Percentiles rank a stretch among this genome's conserved stretches.
These are phyloP conservation scores for Microascus cirrosus DNA, from an alignment of 2,329 filamentous ascomycete genomes.

Conservation along the genomic window DNA sequence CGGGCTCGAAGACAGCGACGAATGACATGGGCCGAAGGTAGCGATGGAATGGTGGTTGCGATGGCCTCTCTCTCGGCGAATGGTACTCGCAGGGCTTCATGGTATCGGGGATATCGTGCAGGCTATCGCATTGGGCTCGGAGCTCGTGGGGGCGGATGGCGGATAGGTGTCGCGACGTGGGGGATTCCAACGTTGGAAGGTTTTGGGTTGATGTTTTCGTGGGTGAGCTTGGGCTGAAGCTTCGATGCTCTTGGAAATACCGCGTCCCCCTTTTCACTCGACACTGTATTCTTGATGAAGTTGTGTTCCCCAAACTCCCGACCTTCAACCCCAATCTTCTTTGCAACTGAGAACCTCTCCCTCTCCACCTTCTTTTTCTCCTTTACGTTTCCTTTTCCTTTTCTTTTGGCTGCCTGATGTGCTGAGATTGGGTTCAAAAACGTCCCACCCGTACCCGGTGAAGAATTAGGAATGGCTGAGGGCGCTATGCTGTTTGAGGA, in stretches of 20 bases:
- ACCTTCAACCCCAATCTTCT: not conserved
- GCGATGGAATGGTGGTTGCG: not conserved
- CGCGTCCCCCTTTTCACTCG: not conserved
- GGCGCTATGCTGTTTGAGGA: not conserved
- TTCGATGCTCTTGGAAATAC: not conserved
- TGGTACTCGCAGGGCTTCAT: constrained; percentile 5
- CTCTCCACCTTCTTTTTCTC: not conserved
- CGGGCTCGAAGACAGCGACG: constrained; percentile 5
- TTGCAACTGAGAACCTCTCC: not conserved
- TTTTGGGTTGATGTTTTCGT: not conserved
- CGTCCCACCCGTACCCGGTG: not conserved
- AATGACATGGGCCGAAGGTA: constrained; percentile 3
- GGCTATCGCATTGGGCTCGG: constrained; percentile 3
- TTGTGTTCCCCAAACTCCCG: not conserved
- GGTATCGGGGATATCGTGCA: constrained; percentile 3
- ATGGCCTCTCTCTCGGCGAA: constrained; percentile 6
- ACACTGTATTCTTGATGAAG: not conserved
- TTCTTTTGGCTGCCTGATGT: not conserved
- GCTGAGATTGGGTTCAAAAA: not conserved
- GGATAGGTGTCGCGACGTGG: not conserved
- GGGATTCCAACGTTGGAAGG: not conserved
- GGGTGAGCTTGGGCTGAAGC: not conserved
- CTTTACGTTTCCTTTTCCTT: not conserved
- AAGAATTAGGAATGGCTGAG: not conserved
- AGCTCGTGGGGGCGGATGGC: not conserved